These are phyloP conservation scores for Russula earlei DNA, from an alignment of 768 basidiomycete genomes.

Conservation along the genomic window DNA sequence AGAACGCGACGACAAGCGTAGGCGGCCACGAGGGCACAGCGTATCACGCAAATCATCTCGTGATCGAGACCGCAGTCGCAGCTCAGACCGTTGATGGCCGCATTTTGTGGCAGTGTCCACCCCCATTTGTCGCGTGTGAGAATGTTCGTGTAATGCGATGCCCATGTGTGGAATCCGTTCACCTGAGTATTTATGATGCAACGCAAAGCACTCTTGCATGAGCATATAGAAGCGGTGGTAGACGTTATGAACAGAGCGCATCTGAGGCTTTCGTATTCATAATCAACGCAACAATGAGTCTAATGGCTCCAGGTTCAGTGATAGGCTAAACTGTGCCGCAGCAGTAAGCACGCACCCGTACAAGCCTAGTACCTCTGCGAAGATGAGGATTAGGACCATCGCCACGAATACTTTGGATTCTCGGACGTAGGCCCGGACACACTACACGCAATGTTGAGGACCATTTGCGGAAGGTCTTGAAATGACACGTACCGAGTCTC, in stretches of 20 bases:
- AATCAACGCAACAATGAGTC: slow-evolving; percentile 45
- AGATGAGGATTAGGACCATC: slow-evolving; percentile 98
- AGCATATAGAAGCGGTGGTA: background rate
- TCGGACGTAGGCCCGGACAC: slow-evolving; percentile 95
- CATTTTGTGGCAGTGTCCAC: background rate
- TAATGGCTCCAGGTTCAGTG: background rate
- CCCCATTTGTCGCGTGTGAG: background rate
- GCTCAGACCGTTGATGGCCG: slow-evolving; percentile 1
- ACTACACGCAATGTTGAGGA: slow-evolving; percentile 10
- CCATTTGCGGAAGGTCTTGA: background rate
- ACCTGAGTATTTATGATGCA: background rate
- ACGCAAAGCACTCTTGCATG: background rate
- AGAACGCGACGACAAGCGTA: slow-evolving; percentile 33
- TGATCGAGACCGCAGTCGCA: slow-evolving; percentile 2
- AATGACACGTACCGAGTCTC: slow-evolving; percentile 58
- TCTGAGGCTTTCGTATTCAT: slow-evolving; percentile 34
- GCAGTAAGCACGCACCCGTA: slow-evolving; percentile 43
- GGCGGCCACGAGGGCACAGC: slow-evolving; percentile 26
- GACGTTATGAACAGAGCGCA: slow-evolving; percentile 13
- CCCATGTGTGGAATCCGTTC: background rate
- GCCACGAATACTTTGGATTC: slow-evolving; percentile 91
- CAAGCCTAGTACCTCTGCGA: slow-evolving; percentile 87
- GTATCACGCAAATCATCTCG: slow-evolving; percentile 18
- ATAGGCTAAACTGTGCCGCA: background rate
- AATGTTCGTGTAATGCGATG: background rate